phyloP scores from a whole-genome alignment of 345 rosid genomes.

The Brassica napus region Da-Ae NC_063436.1:6401501-6402000 shows the following conservation, averaged over 20 bases:
- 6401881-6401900: no score
- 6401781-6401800: no score
- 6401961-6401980: no score
- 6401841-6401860: no score
- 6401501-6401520: neutral
- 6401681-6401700: neutral
- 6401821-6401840: no score
- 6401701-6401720: neutral
- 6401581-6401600: neutral
- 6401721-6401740: neutral
- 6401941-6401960: no score
- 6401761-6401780: no score
- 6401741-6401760: neutral
- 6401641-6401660: neutral
- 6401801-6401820: no score
- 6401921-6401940: no score
- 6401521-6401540: neutral
- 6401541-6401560: neutral
- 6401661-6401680: neutral
- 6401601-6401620: neutral
- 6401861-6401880: no score
- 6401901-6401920: no score
- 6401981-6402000: no score
- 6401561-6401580: neutral
- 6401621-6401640: neutral